Conservation (phyloP, 2,329 filamentous ascomycete genomes). For the Lecanicillium sp. region DNA sequence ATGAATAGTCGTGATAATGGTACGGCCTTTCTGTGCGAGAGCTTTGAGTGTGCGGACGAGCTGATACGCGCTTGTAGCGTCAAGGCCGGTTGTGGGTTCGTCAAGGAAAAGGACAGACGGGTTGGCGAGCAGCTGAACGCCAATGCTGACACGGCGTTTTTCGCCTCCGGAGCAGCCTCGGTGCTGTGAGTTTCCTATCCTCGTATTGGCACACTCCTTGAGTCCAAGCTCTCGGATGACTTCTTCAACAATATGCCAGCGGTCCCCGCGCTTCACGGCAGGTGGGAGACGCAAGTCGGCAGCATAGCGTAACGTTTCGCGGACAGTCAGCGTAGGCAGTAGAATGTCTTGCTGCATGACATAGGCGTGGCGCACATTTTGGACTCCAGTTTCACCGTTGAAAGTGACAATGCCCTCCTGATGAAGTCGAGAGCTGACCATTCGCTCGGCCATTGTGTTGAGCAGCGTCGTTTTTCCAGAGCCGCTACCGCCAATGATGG, state of each 20-base stretch:
- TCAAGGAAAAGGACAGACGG: conserved; percentile 73
- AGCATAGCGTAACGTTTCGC: conserved; percentile 68
- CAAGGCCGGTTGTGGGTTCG: conserved; percentile 72
- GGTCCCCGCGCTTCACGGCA: conserved; percentile 52
- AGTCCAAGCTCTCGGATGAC: conserved; percentile 70
- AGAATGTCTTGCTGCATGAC: conserved; percentile 74
- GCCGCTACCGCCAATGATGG: conserved; percentile 69
- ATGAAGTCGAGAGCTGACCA: conserved; percentile 47
- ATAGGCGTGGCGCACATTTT: conserved; percentile 57
- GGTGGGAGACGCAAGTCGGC: conserved; percentile 65
- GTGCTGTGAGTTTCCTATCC: conserved; percentile 64
- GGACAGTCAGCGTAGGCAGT: conserved; percentile 65
- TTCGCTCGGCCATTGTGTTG: conserved; percentile 65
- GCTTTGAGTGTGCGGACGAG: conserved; percentile 64
- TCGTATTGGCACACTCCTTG: conserved; percentile 70
- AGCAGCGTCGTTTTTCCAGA: conserved; percentile 68
- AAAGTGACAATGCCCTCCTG: conserved; percentile 54
- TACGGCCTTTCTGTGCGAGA: conserved; percentile 62
- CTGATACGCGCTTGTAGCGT: conserved; percentile 71
- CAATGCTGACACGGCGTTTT: conserved; percentile 69
- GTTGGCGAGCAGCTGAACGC: conserved; percentile 72
- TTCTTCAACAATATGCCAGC: conserved; percentile 61
- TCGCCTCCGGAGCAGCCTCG: conserved; percentile 75
- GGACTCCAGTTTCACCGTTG: conserved; percentile 50
- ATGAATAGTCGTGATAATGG: conserved; percentile 69